Percentiles rank a stretch among this genome's conserved stretches.
Evolutionary conservation across 805 yeast species (phyloP).

Genomic region (Clavispora asparagi): DNA sequence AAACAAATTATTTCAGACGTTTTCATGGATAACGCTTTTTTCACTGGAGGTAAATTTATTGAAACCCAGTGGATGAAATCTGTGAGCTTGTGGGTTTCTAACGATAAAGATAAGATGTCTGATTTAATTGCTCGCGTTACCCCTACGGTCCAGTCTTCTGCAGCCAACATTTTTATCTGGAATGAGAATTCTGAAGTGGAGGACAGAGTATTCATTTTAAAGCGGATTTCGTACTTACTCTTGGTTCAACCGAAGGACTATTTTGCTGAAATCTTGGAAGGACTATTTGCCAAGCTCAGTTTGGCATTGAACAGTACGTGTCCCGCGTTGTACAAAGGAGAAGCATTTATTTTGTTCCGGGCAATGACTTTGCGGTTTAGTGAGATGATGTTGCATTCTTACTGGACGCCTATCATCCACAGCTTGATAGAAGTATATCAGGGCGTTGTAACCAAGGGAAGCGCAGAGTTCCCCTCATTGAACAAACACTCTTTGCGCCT

Average conservation of each 20-base stretch:
- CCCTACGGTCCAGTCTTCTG: conserved; percentile 39
- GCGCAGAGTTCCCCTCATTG: conserved; percentile 23
- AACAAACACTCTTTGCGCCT: conserved; percentile 34
- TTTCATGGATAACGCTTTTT: conserved; percentile 56
- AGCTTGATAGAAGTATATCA: conserved; percentile 52
- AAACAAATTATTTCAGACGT: conserved; percentile 57
- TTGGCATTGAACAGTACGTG: conserved; percentile 26
- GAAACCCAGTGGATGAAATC: conserved; percentile 50
- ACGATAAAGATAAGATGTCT: conserved; percentile 54
- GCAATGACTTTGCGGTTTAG: conserved; percentile 59
- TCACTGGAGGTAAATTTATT: conserved; percentile 20
- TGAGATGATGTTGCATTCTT: conserved; percentile 56
- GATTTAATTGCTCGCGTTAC: conserved; percentile 42
- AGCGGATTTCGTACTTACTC: conserved; percentile 60
- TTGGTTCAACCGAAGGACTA: conserved; percentile 58
- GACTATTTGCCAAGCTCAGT: conserved; percentile 33
- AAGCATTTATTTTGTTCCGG: conserved; percentile 56
- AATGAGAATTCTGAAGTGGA: conserved; percentile 60
- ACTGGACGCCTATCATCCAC: conserved; percentile 67
- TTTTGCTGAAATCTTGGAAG: conserved; percentile 48
- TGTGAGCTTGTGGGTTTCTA: conserved; percentile 57
- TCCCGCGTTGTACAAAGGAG: conserved; percentile 32
- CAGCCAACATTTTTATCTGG: conserved; percentile 66
- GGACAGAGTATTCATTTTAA: conserved; percentile 47
- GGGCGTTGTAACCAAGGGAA: conserved; percentile 21